Conservation (phyloP, 2,329 filamentous ascomycete genomes). For the Fusarium pininemorale region DNA sequence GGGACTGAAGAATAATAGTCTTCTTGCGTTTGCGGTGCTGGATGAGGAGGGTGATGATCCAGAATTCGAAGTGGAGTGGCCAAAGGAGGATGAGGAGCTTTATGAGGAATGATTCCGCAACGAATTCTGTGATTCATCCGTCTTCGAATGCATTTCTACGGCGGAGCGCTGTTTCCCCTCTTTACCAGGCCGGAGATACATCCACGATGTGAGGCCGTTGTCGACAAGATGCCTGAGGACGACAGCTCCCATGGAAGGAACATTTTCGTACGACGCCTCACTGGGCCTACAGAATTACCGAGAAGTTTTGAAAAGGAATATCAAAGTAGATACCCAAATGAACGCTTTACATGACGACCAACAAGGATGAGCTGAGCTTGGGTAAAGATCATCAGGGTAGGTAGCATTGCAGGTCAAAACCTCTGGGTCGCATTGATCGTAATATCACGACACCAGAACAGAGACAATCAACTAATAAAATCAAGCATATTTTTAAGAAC, state of each 20-base stretch:
- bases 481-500: background rate
- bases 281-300: background rate
- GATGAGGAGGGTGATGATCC: constrained; percentile 52
- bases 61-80: constrained; percentile 58
- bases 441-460: background rate
- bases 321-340: constrained; percentile 13
- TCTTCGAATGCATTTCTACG: too few species aligned
- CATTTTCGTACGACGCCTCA: too few species aligned
- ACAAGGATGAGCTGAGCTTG: background rate
- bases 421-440: background rate
- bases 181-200: background rate
- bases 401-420: background rate
- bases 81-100: constrained; percentile 53
- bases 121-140: too few species aligned
- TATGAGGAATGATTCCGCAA: constrained; percentile 35
- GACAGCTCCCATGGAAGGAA: too few species aligned
- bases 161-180: too few species aligned
- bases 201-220: background rate
- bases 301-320: background rate
- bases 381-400: constrained; percentile 1
- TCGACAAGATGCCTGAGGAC: too few species aligned
- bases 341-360: background rate
- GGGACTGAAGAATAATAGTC: constrained; percentile 57
- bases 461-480: too few species aligned
- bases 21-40: constrained; percentile 61